Evolutionary conservation across 2,329 filamentous ascomycete genomes (phyloP), one percentile per base, ranked within the genome.

Genomic region (Aschersonia sp.): DNA sequence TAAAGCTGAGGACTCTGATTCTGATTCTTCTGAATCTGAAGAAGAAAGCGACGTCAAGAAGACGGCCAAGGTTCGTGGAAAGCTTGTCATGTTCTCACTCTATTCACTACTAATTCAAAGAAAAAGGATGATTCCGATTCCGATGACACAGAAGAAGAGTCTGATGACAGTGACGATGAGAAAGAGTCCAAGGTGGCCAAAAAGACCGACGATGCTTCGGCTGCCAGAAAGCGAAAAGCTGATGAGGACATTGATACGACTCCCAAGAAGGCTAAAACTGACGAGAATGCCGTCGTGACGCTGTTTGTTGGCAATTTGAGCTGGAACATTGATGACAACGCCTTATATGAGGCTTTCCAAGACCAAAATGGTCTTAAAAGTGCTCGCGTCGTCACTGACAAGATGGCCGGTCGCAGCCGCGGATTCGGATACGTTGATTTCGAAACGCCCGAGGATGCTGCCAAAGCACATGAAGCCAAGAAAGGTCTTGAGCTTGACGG

Each of bases 351-450:
- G 58, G 84, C 91, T 64, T 95, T 96, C 71, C 78, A 89, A 71
- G 69, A 77, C 53, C 91, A 83, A 59, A 83, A 82, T 53, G 84
- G 84, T 60, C 74, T 94, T 49, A 69, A 72, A 55, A 77, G 79
- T 58, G 84, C 82, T 54, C 84, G 87, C 58, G 81, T 95, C 61
- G 85, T 95, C 64, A 89, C 81, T 57, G 87, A 94, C 71, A 83
- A 83, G 65, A 79, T 82, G 48, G 77, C 74, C 60, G 85, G 86
- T 59, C 84, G 87, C 61, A 91, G 89, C 67, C 89, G 89, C 70
- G 89, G 87, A 55, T 95, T 94, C 66, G 89, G 89, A 52, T 96
- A 95, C 64, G 85, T 95, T 58, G 89, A 95, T 72, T 95, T 89
- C 67, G 72, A 74, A 61, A 78, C 73, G 55, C 67, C 75, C 51